phyloP scores from a whole-genome alignment of 768 basidiomycete genomes.

The Agaricus blazei region DNA sequence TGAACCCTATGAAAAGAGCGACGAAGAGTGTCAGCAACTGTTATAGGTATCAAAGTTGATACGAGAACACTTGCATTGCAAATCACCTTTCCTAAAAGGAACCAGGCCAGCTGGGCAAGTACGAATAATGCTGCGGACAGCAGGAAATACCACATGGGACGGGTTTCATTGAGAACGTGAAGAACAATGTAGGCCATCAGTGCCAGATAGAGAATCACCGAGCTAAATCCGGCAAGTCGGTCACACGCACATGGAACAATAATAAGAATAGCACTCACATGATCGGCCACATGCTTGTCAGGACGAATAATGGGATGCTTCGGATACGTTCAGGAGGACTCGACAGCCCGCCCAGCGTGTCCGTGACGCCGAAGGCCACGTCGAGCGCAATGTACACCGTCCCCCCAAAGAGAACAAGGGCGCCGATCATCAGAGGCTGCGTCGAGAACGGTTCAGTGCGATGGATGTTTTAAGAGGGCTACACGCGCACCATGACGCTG shows the following conservation, averaged over 20 bases:
- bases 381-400: constrained; percentile 87
- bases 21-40: neutral
- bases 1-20: constrained; percentile 43
- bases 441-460: neutral
- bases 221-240: constrained; percentile 14
- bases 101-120: constrained; percentile 77
- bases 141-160: constrained; percentile 77
- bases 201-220: constrained; percentile 57
- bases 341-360: constrained; percentile 50
- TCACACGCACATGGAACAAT: neutral
- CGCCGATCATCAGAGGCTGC: constrained; percentile 61
- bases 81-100: constrained; percentile 72
- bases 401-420: constrained; percentile 56
- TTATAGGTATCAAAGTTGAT: neutral
- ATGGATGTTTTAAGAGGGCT: neutral
- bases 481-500: constrained; percentile 54
- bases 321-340: constrained; percentile 50
- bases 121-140: constrained; percentile 74
- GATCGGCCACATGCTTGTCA: constrained; percentile 37
- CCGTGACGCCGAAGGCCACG: constrained; percentile 62
- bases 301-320: constrained; percentile 74
- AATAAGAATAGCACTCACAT: constrained; percentile 16
- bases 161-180: constrained; percentile 67
- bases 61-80: constrained; percentile 43
- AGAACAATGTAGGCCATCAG: constrained; percentile 83